These are phyloP conservation scores for Echeveria elegans DNA, from an alignment of 164 flowering plant species.

Conservation along the genomic window DNA sequence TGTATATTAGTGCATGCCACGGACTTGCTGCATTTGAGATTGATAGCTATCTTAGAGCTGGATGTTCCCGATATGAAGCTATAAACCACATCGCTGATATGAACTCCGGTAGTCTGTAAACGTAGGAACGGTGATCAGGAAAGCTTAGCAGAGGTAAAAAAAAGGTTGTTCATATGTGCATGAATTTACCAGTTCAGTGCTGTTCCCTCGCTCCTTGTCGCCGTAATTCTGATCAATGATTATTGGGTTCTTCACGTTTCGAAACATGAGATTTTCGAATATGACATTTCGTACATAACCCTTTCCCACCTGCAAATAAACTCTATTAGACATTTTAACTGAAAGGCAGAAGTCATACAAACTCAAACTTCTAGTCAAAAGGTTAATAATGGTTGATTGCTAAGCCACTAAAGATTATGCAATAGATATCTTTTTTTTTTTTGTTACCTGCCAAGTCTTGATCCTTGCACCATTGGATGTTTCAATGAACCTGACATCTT, in stretches of 20 bases:
- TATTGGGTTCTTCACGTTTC: not conserved
- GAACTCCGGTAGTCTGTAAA: not conserved
- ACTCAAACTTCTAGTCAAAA: too few relatives aligned
- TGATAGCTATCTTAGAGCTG: not conserved
- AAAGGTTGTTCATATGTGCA: not conserved
- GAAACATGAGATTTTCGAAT: not conserved
- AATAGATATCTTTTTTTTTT: too few relatives aligned
- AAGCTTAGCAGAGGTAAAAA: not conserved
- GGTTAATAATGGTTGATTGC: too few relatives aligned
- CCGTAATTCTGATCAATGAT: slow-evolving; percentile 3
- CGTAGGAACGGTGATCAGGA: not conserved
- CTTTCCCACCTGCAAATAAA: not conserved
- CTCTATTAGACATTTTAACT: too few relatives aligned
- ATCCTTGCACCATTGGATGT: slow-evolving; percentile 7
- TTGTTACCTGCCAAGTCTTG: slow-evolving; percentile 1
- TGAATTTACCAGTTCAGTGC: not conserved
- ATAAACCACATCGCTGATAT: not conserved
- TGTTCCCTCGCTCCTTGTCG: not conserved
- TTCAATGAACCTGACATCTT: not conserved
- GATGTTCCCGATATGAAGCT: not conserved
- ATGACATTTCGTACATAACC: not conserved
- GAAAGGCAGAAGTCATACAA: too few relatives aligned
- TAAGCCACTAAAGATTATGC: too few relatives aligned
- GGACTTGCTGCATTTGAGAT: not conserved
- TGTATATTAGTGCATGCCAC: not conserved